These are phyloP conservation scores for Penicillium goetzii DNA, from an alignment of 495 filamentous ascomycete genomes.

Conservation along the genomic window DNA sequence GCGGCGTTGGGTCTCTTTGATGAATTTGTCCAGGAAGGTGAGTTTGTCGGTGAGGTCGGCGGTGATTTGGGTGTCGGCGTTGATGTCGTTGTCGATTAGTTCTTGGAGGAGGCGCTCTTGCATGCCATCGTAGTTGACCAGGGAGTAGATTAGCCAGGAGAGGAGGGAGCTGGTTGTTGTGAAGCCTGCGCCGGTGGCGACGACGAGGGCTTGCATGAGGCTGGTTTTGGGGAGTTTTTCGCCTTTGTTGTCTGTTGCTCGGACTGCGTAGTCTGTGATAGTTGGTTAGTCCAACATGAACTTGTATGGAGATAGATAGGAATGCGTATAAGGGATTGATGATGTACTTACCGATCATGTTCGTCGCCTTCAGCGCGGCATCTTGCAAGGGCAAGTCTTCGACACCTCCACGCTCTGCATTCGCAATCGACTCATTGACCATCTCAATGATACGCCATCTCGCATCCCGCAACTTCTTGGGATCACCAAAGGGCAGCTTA, in stretches of 20 bases:
- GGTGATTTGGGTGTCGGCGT: conserved; percentile 36
- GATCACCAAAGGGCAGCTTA: conserved; percentile 56
- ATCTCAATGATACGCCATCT: conserved; percentile 29
- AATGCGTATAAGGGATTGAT: neutral
- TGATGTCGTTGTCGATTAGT: conserved; percentile 51
- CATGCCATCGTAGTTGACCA: conserved; percentile 52
- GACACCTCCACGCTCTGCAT: conserved; percentile 30
- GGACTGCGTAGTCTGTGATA: conserved; percentile 46
- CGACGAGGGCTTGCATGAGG: conserved; percentile 32
- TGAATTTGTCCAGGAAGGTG: conserved; percentile 52
- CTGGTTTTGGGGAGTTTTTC: conserved; percentile 48
- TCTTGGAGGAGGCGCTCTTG: conserved; percentile 58
- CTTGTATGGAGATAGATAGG: neutral
- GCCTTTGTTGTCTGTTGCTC: conserved; percentile 54
- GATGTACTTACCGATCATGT: conserved; percentile 37
- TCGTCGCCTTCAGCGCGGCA: conserved; percentile 50
- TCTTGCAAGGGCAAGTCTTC: conserved; percentile 51
- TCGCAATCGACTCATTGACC: conserved; percentile 39
- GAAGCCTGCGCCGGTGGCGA: conserved; percentile 35
- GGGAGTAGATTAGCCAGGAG: conserved; percentile 55
- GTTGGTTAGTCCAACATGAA: neutral
- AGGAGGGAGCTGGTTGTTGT: conserved; percentile 34
- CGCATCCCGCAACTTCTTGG: conserved; percentile 35
- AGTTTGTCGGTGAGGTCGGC: conserved; percentile 36
- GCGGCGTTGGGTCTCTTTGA: conserved; percentile 59